Evolutionary conservation across 352 stramenopile species (phyloP).

Genomic region (Saprolegnia diclina): DNA sequence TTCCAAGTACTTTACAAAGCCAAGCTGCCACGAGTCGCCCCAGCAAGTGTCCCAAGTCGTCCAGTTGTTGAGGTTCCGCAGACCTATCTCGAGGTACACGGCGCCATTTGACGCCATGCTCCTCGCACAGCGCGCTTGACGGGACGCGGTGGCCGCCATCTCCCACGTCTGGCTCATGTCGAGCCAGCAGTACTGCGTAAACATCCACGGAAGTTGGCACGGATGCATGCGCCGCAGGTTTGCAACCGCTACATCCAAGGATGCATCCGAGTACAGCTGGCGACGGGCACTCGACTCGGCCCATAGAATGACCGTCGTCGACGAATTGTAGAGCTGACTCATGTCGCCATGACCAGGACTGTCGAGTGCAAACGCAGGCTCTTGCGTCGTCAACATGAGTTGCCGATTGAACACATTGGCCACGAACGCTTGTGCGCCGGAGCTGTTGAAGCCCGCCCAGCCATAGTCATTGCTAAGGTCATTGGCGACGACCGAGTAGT

Average conservation of each 20-base stretch:
- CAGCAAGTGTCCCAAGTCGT: background rate
- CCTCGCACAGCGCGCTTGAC: background rate
- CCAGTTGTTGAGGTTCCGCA: slow-evolving; percentile 14
- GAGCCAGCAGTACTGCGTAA: slow-evolving; percentile 21
- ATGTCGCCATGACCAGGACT: background rate
- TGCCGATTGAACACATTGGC: slow-evolving; percentile 15
- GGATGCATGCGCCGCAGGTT: slow-evolving; percentile 1
- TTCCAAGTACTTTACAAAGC: background rate
- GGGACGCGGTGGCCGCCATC: background rate
- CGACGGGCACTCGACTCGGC: slow-evolving; percentile 9
- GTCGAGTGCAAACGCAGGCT: background rate
- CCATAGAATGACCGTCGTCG: background rate
- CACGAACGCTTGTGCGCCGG: slow-evolving; percentile 4
- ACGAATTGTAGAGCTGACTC: slow-evolving; percentile 6
- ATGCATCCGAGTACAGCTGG: background rate
- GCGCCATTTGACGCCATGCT: slow-evolving; percentile 2
- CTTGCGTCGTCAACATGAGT: background rate
- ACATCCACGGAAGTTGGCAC: background rate
- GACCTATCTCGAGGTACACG: slow-evolving; percentile 6
- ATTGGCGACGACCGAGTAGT: slow-evolving; percentile 8
- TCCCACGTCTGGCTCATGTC: slow-evolving; percentile 1
- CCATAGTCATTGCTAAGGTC: slow-evolving; percentile 13
- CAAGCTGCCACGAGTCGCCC: background rate
- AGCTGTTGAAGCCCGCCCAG: slow-evolving; percentile 18
- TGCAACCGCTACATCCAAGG: background rate